Base-by-base conservation (phyloP, 2,329 filamentous ascomycete genomes). In the Pseudogymnoascus sp. region DNA sequence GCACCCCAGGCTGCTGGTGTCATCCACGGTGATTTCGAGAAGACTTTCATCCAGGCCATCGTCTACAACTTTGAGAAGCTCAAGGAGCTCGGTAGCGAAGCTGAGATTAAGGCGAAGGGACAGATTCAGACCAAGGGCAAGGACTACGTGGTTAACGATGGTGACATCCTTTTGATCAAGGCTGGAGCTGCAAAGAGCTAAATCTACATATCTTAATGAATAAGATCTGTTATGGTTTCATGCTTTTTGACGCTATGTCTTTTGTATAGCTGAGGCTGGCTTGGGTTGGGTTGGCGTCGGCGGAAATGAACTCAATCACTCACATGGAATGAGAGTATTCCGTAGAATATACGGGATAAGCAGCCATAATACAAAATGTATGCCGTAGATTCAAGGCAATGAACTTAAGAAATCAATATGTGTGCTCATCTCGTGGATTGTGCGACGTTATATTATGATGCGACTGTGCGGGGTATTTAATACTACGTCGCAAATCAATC, bases 81-180 rank as follows among this genome's bases (percentile, higher is more conserved):
- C 62, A 91, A 89, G 79, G 95, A 97, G 78, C 81, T 90, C 59
- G 93, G 93, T 61, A 91, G 96, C 68, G 95, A 99, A 81, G 81
- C 86, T 23, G 85, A 89, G 69, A 90, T 97, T 69, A 96, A 93
- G 82, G 85, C 93, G 25, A 93, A 93, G 78, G 95, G 95, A 72
- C 99, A 99, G 82, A 78, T 99, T 69, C 90, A 96, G 88, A 97
- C 93, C 64, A 99, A 99, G 84, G 95, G 95, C 74, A 97, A 97
- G 82, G 93, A 97, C 61, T 97, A 99, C 76, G 84, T 93, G 5
- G 86, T 95, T 10, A 87, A 93, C 75, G 91, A 96, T 73, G 91
- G 90, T 60, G 91, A 88, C 68, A 87, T 88, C 70, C 75, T 97
- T 69, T 84, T 96, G 71, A 92, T 97, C 83, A 97, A 97, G 84